These are phyloP conservation scores for Populus alba DNA, from an alignment of 345 rosid genomes.

Conservation along the genomic window DNA sequence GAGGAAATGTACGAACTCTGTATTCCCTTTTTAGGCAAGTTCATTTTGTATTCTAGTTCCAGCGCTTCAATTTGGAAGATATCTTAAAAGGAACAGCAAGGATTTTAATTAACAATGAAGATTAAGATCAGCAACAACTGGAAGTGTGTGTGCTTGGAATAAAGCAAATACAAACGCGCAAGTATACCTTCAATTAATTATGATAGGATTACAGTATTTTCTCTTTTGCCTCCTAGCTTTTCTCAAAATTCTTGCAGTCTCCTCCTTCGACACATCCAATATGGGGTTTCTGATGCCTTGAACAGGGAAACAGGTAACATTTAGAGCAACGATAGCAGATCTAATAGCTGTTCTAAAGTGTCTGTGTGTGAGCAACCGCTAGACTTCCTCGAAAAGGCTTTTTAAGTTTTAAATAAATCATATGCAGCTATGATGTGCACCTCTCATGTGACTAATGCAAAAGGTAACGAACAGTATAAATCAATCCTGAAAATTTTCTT, in stretches of 20 bases:
- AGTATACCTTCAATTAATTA: slow-evolving; percentile 64
- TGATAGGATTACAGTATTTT: slow-evolving; percentile 50
- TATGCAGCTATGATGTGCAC: background rate
- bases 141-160: background rate
- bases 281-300: slow-evolving; percentile 23
- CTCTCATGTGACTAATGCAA: background rate
- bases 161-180: background rate
- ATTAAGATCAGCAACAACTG: background rate
- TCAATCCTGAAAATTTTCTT: background rate
- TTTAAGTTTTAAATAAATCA: background rate
- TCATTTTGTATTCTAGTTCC: background rate
- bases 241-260: slow-evolving; percentile 59
- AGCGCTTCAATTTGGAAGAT: background rate
- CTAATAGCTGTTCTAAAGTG: background rate
- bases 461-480: background rate
- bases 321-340: background rate
- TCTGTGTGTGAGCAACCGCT: too few species aligned
- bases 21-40: background rate
- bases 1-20: background rate
- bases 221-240: slow-evolving; percentile 80
- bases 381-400: background rate
- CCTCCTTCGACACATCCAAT: slow-evolving; percentile 53
- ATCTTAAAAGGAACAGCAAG: background rate
- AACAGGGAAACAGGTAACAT: slow-evolving; percentile 1
- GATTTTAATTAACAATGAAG: background rate